Evolutionary conservation across 2,329 filamentous ascomycete genomes (phyloP).

Genomic region (Cladophialophora carrionii): DNA sequence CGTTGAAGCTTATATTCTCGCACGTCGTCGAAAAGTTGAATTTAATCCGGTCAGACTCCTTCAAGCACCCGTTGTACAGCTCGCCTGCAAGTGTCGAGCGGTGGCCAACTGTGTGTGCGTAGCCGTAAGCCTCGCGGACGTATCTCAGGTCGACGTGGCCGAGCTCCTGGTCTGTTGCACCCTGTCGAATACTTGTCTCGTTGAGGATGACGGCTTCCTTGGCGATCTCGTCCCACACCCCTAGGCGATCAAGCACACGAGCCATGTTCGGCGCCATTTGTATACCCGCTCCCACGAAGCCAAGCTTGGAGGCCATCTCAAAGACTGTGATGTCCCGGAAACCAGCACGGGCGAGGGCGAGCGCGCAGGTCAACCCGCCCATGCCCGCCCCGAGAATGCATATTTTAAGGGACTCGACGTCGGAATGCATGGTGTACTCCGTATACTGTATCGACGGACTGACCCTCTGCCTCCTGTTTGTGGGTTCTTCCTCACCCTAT

Average conservation of each 20-base stretch:
- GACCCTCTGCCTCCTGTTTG: not conserved
- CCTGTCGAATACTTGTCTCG: conserved; percentile 74
- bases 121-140: conserved; percentile 69
- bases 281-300: conserved; percentile 83
- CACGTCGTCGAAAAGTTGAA: conserved; percentile 69
- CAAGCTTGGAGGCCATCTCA: conserved; percentile 71
- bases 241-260: conserved; percentile 71
- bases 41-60: conserved; percentile 60
- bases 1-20: conserved; percentile 61
- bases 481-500: not conserved
- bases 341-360: conserved; percentile 74
- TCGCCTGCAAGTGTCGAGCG: conserved; percentile 70
- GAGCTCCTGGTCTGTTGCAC: conserved; percentile 69
- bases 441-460: not conserved
- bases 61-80: conserved; percentile 71
- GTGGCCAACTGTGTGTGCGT: conserved; percentile 80
- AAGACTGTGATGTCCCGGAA: conserved; percentile 75
- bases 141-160: conserved; percentile 71
- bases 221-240: conserved; percentile 72
- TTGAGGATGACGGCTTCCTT: conserved; percentile 71
- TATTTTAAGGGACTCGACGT: conserved; percentile 43
- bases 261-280: conserved; percentile 83
- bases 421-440: conserved; percentile 23
- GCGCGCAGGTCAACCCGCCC: conserved; percentile 73
- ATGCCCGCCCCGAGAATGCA: conserved; percentile 61